A percentile compares a stretch with the other conserved stretches of the same genome.
Conservation (phyloP, 345 rosid species). For the Arabidopsis thaliana region TAIR10.1 NC_003071.7:16418501-16419000, state of each 20-base stretch:
- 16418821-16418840: too few relatives aligned
- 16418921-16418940: too few relatives aligned
- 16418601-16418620: not conserved
- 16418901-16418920: too few relatives aligned
- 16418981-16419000: too few relatives aligned
- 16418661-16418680: not conserved
- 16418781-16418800: too few relatives aligned
- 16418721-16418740: not conserved
- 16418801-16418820: too few relatives aligned
- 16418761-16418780: too few relatives aligned
- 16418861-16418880: too few relatives aligned
- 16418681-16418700: not conserved
- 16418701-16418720: not conserved
- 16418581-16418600: not conserved
- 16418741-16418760: not conserved
- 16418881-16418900: too few relatives aligned
- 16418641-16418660: conserved; percentile 11
- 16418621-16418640: not conserved
- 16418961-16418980: too few relatives aligned
- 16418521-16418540: conserved; percentile 5
- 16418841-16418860: too few relatives aligned
- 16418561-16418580: not conserved
- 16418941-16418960: too few relatives aligned
- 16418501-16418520: conserved; percentile 1
- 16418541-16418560: conserved; percentile 13